Evolutionary conservation across 2,329 filamentous ascomycete genomes (phyloP), one percentile per base, ranked within the genome.

Genomic region (Verticillium nubilum): DNA sequence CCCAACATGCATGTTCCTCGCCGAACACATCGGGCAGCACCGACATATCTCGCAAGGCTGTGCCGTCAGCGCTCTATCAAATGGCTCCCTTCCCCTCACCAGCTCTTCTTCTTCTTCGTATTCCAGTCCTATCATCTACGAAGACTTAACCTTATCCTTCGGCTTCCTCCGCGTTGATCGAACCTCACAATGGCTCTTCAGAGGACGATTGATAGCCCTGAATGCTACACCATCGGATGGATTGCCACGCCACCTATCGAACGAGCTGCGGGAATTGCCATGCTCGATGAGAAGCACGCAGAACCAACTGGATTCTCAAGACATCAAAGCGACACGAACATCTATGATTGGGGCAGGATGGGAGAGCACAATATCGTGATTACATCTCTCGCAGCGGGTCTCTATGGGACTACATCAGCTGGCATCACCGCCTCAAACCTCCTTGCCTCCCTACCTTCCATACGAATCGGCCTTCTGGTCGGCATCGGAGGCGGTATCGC

Each of bases 281-380:
- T 70, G 27, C 66, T 72, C 1, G 67, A 73, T 28, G 61, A 67
- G 15, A 15, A 57, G 2, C 65, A 70, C 47, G 58, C 35, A 0
- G 27, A 56, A 1, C 61, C 65, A 0, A 52, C 23, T 3, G 13
- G 12, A 2, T 3, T 31, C 29, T 2, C 29, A 7, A 31, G 4
- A 5, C 29, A 31, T 12, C 2, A 31, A 12, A 3, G 7, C 29
- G 69, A 73, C 15, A 55, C 55, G 0, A 72, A 73, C 33, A 56
- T 57, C 0, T 73, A 73, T 29, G 65, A 61, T 0, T 69, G 64
- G 57, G 69, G 68, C 1, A 62, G 63, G 0, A 60, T 72, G 1
- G 62, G 66, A 0, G 10, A 58, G 0, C 68, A 72, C 33, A 69
- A 70, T 2, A 35, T 72, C 0, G 67, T 70, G 1, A 70, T 71